Evolutionary conservation across 2,329 filamentous ascomycete genomes (phyloP).

Genomic region (Coniochaeta prunicola): DNA sequence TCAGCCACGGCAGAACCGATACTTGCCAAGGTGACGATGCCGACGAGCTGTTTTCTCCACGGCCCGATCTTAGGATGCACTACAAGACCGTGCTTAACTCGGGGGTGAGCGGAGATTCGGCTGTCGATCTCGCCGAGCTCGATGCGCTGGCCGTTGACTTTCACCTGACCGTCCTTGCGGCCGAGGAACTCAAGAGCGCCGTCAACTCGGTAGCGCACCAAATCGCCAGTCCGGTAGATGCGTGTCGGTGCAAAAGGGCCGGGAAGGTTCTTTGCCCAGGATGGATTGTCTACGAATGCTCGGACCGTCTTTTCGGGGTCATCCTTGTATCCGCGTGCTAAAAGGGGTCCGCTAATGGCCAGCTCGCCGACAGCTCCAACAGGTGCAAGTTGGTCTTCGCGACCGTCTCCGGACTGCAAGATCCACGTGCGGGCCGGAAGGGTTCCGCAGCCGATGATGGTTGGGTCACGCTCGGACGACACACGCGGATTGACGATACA

Average conservation of each 20-base stretch:
- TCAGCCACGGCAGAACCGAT: neutral
- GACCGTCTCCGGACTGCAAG: slow-evolving; percentile 14
- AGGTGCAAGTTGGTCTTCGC: slow-evolving; percentile 14
- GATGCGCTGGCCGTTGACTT: slow-evolving; percentile 45
- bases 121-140: slow-evolving; percentile 29
- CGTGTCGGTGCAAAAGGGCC: slow-evolving; percentile 20
- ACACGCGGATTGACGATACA: slow-evolving; percentile 10
- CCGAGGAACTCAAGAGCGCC: slow-evolving; percentile 32
- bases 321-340: slow-evolving; percentile 40
- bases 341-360: slow-evolving; percentile 28
- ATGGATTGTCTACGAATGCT: slow-evolving; percentile 23
- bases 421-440: slow-evolving; percentile 17
- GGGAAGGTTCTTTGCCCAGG: slow-evolving; percentile 21
- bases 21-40: slow-evolving; percentile 8
- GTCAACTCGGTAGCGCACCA: slow-evolving; percentile 27
- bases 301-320: slow-evolving; percentile 34
- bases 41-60: too few species aligned
- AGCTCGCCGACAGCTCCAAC: slow-evolving; percentile 23
- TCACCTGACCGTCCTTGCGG: slow-evolving; percentile 46
- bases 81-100: too few species aligned
- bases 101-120: slow-evolving; percentile 67
- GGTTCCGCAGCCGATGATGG: slow-evolving; percentile 12
- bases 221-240: slow-evolving; percentile 36
- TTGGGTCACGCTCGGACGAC: slow-evolving; percentile 7
- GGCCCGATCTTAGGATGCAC: too few species aligned